Evolutionary conservation across 2,329 filamentous ascomycete genomes (phyloP).

Genomic region (Cephalotrichum gorgonifer): DNA sequence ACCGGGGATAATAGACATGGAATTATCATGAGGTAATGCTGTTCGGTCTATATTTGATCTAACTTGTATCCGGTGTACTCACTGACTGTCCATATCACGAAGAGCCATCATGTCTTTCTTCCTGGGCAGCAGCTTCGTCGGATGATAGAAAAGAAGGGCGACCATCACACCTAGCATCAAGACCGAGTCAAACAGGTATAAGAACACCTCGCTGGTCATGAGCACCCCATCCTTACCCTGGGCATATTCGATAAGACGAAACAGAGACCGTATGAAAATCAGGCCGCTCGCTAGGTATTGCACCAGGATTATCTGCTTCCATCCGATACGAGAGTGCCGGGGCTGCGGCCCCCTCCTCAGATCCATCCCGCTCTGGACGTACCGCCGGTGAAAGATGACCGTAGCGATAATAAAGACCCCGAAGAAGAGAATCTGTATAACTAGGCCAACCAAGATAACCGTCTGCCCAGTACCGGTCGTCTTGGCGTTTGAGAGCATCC

Average conservation of each 20-base stretch:
- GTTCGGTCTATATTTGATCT: too few species aligned
- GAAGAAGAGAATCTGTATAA: slow-evolving; percentile 46
- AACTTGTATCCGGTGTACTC: too few species aligned
- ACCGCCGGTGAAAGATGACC: slow-evolving; percentile 29
- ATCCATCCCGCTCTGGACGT: too few species aligned
- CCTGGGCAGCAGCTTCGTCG: background rate
- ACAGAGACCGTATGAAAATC: slow-evolving; percentile 31
- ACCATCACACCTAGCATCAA: background rate
- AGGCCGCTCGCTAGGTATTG: slow-evolving; percentile 24
- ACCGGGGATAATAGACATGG: too few species aligned
- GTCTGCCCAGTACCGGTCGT: slow-evolving; percentile 23
- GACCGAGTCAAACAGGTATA: slow-evolving; percentile 30
- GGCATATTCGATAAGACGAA: slow-evolving; percentile 38
- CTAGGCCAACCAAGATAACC: slow-evolving; percentile 40
- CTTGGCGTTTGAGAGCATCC: slow-evolving; percentile 12
- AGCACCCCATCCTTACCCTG: slow-evolving; percentile 28
- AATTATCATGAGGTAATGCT: too few species aligned
- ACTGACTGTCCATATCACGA: too few species aligned
- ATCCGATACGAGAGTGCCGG: slow-evolving; percentile 11
- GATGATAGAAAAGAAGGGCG: background rate
- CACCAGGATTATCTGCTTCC: slow-evolving; percentile 21
- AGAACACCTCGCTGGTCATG: slow-evolving; percentile 26
- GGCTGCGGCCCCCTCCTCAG: background rate
- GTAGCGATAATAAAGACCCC: slow-evolving; percentile 39
- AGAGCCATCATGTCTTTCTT: background rate